These are phyloP conservation scores for Heliamphora exappendiculata DNA, from an alignment of 148 eudicot genomes.

Conservation along the genomic window DNA sequence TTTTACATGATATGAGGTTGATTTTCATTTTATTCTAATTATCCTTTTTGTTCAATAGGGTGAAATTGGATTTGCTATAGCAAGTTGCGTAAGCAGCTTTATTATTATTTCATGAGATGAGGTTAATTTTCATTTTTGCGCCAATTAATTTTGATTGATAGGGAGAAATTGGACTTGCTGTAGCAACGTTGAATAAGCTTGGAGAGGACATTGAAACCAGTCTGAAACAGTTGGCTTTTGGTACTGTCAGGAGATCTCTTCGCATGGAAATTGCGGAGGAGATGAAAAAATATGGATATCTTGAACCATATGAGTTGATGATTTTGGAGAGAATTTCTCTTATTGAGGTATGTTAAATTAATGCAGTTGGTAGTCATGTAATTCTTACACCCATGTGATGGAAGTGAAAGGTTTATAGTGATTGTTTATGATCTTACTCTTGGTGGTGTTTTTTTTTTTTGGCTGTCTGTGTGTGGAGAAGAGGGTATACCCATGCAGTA, in stretches of 20 bases:
- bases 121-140: slow-evolving; percentile 6
- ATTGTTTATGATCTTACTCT: slow-evolving; percentile 25
- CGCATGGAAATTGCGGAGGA: slow-evolving; percentile 66
- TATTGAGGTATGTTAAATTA: slow-evolving; percentile 60
- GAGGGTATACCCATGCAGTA: slow-evolving; percentile 88
- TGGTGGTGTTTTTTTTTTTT: slow-evolving; percentile 17
- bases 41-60: no score
- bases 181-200: slow-evolving; percentile 81
- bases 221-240: slow-evolving; percentile 78
- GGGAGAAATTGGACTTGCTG: slow-evolving; percentile 87
- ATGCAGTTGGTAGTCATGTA: slow-evolving; percentile 2
- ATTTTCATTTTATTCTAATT: slow-evolving; percentile 12
- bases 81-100: no score
- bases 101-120: slow-evolving; percentile 10
- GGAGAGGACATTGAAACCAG: slow-evolving; percentile 86
- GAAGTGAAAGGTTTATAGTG: slow-evolving; percentile 2
- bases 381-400: slow-evolving; percentile 9
- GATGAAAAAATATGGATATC: slow-evolving; percentile 62
- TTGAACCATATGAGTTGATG: slow-evolving; percentile 67
- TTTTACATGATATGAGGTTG: slow-evolving; percentile 7
- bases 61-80: no score
- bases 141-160: slow-evolving; percentile 32
- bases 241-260: slow-evolving; percentile 74
- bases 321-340: slow-evolving; percentile 63
- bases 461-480: no score